Evolutionary conservation across 2,329 filamentous ascomycete species (phyloP).

Genomic region (Acephala macrosclerotiorum): DNA sequence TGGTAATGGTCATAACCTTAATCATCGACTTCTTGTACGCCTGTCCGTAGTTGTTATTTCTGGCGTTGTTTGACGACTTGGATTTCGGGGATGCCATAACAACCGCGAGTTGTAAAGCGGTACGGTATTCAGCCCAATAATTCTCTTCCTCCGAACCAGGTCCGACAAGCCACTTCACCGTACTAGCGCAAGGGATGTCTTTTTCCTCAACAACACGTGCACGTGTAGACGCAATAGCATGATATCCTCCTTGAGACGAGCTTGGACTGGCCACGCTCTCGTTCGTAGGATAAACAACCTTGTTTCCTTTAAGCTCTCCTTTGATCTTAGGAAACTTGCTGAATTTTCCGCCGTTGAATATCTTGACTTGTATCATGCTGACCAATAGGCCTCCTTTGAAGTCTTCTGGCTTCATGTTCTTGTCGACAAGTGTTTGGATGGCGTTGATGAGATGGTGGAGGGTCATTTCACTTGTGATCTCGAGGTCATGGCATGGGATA

Average conservation of each 20-base stretch:
- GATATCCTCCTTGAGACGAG: neutral
- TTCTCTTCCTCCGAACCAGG: neutral
- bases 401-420: neutral
- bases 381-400: neutral
- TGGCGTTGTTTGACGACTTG: neutral
- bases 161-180: neutral
- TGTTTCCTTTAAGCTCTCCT: neutral
- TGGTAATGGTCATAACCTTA: neutral
- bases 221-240: neutral
- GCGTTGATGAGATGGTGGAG: neutral
- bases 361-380: slow-evolving; percentile 2
- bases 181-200: neutral
- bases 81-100: neutral
- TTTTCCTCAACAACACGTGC: neutral
- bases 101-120: neutral
- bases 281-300: neutral
- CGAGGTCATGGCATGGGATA: neutral
- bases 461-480: neutral
- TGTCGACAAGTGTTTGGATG: neutral
- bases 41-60: neutral
- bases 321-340: neutral
- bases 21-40: slow-evolving; percentile 2
- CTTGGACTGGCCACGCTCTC: neutral
- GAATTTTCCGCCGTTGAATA: neutral
- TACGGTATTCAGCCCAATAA: neutral